Base-by-base conservation (phyloP, 352 stramenopile genomes). In the Blastocystis sp. region DNA sequence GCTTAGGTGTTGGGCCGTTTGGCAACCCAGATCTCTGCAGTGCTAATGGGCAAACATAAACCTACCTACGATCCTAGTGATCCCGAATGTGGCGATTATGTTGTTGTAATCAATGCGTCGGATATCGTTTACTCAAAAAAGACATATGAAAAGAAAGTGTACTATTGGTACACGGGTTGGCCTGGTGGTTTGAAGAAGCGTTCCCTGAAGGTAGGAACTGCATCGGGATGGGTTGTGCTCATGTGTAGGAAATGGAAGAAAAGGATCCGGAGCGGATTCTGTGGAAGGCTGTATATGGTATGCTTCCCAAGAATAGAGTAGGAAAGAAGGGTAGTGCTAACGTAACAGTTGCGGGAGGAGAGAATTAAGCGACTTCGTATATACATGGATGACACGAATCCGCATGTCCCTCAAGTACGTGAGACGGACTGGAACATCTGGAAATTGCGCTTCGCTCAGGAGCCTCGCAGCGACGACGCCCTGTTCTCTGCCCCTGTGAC, bases 71-170 rank as follows among this genome's bases (percentile, higher is more conserved):
- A 72, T 24, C 75, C 75, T 21, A 72, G 63, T 42, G 75, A 85
- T 61, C 57, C 57, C 29, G 57, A 85, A 76, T 85, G 75, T 48
- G 75, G 75, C 29, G 75, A 85, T 42, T 85, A 85, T 56, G 75
- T 85, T 7, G 75, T 85, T 49, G 75, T 85, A 49, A 51, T 85
- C 8, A 85, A 85, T 75, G 75, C 75, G 9, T 16, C 40, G 34
- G 75, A 85, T 59, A 85, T 85, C 9, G 53, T 61, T 38, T 85
- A 85, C 21, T 76, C 57, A 49, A 76, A 85, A 38, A 85, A 85
- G 49, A 85, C 75, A 57, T 76, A 76, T 44, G 75, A 85, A 76
- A 85, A 85, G 63, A 85, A 85, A 61, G 75, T 85, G 36, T 85
- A 85, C 59, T 42, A 40, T 54, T 85, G 75, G 75, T 48, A 85